A percentile compares a stretch with the other conserved stretches of the same genome.
Evolutionary conservation across 805 yeast species (phyloP).

Genomic region (Tetrapisispora pingtungensis): DNA sequence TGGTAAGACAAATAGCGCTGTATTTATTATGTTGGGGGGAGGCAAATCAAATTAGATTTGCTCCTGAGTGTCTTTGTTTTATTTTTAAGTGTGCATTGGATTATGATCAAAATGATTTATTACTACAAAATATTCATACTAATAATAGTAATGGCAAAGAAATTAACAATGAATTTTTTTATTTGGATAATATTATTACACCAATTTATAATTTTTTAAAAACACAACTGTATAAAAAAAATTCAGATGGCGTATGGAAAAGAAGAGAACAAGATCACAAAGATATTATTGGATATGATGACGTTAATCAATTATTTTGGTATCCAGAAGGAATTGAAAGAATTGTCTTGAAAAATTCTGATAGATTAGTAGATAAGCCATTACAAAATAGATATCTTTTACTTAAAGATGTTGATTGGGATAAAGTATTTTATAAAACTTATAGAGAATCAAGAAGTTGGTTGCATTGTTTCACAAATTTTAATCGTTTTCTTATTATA

Average conservation of each 20-base stretch:
- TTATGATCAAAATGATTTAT: conserved; percentile 53
- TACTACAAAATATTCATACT: too few relatives aligned
- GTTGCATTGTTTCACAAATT: conserved; percentile 64
- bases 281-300: conserved; percentile 75
- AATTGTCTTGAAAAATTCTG: conserved; percentile 37
- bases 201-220: conserved; percentile 63
- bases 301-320: conserved; percentile 85
- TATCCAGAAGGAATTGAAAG: conserved; percentile 56
- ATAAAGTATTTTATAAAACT: conserved; percentile 59
- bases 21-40: conserved; percentile 84
- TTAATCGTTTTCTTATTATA: conserved; percentile 70
- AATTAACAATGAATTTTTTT: conserved; percentile 32
- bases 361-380: conserved; percentile 43
- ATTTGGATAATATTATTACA: conserved; percentile 59
- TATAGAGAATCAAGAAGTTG: conserved; percentile 67
- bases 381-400: conserved; percentile 45
- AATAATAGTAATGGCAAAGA: too few relatives aligned
- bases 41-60: conserved; percentile 72
- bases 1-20: conserved; percentile 57
- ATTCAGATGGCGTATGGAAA: conserved; percentile 41
- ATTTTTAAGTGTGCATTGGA: conserved; percentile 73
- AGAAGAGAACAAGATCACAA: conserved; percentile 66
- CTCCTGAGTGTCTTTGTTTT: conserved; percentile 85
- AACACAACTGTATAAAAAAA: conserved; percentile 49
- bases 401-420: conserved; percentile 55